Conservation (phyloP, 345 rosid species). For the Camelina hispida region DNA sequence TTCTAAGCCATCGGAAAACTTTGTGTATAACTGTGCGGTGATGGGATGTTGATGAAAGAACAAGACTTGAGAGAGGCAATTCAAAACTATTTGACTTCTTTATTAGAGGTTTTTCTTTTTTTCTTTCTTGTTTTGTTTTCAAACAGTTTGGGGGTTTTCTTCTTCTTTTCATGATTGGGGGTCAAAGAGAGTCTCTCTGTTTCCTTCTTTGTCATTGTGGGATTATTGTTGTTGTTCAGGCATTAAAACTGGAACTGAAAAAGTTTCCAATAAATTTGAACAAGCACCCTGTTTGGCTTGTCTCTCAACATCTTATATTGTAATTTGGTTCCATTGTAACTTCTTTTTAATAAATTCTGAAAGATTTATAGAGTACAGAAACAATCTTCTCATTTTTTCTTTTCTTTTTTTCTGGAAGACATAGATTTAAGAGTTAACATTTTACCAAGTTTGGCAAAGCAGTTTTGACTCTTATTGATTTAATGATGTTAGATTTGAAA, state of each 20-base stretch:
- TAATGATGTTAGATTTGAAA: neutral
- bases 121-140: neutral
- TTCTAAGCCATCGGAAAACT: constrained; percentile 53
- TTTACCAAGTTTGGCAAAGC: neutral
- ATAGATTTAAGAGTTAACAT: neutral
- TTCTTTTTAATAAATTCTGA: neutral
- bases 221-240: constrained; percentile 28
- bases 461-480: neutral
- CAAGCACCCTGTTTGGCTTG: constrained; percentile 24
- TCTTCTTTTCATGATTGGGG: constrained; percentile 26
- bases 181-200: constrained; percentile 29
- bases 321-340: constrained; percentile 17
- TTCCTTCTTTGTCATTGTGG: constrained; percentile 20
- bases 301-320: constrained; percentile 28
- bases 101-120: neutral
- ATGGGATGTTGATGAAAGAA: constrained; percentile 75
- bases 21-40: constrained; percentile 84
- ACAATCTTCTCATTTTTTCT: too few species aligned
- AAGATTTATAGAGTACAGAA: neutral
- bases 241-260: constrained; percentile 28
- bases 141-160: neutral
- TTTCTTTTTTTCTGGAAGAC: neutral
- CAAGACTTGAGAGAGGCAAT: constrained; percentile 27
- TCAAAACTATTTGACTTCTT: constrained; percentile 39
- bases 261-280: constrained; percentile 33